phyloP scores from a whole-genome alignment of 306 rosid species.

The Corylus heterophylla region DNA sequence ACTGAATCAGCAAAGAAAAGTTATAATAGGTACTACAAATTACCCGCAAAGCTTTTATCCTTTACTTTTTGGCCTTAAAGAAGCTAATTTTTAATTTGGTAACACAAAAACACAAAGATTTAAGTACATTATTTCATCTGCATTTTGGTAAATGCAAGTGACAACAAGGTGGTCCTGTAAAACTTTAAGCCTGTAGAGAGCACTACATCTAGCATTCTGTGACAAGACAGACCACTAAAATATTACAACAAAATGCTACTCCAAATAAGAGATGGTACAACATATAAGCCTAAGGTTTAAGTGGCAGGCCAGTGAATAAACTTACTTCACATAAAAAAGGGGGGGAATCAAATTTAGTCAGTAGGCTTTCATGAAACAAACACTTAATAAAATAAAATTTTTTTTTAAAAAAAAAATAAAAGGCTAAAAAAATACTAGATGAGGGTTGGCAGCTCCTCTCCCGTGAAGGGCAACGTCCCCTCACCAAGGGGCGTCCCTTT shows the following conservation, averaged over 20 bases:
- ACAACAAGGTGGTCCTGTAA: background rate
- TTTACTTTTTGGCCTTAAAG: background rate
- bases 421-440: too few relatives aligned
- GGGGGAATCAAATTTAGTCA: too few relatives aligned
- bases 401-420: background rate
- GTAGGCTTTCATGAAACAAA: too few relatives aligned
- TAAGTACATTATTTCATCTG: too few relatives aligned
- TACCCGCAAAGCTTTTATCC: background rate
- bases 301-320: background rate
- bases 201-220: background rate
- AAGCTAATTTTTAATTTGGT: background rate
- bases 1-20: too few relatives aligned
- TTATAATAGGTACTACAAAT: too few relatives aligned
- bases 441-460: too few relatives aligned
- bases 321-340: background rate
- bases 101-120: background rate
- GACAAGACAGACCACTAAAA: background rate
- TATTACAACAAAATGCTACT: background rate
- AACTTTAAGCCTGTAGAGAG: background rate
- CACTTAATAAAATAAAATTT: background rate
- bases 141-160: background rate
- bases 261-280: background rate
- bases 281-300: background rate
- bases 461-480: too few relatives aligned
- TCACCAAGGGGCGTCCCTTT: too few relatives aligned